Percentiles rank a stretch among this genome's conserved stretches.
Evolutionary conservation across 768 basidiomycete species (phyloP).

Genomic region (Candolleomyces efflorescens): DNA sequence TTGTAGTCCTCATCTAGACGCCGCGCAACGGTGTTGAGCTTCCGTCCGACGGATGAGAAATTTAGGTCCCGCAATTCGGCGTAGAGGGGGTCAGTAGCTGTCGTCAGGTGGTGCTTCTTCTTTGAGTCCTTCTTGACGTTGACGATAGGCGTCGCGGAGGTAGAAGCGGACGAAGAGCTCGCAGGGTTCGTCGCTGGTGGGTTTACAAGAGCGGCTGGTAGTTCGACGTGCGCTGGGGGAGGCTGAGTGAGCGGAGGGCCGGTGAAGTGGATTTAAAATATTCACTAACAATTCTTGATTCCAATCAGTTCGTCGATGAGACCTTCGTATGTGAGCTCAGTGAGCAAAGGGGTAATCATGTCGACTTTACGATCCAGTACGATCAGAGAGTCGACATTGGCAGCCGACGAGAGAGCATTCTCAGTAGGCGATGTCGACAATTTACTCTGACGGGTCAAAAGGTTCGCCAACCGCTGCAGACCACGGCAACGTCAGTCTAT

Average conservation of each 20-base stretch:
- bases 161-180: slow-evolving; percentile 22
- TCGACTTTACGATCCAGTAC: slow-evolving; percentile 89
- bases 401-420: slow-evolving; percentile 38
- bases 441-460: slow-evolving; percentile 54
- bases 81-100: slow-evolving; percentile 74
- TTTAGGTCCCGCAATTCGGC: slow-evolving; percentile 85
- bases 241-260: not conserved
- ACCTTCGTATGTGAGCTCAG: slow-evolving; percentile 95
- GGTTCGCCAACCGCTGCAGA: slow-evolving; percentile 65
- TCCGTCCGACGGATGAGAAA: slow-evolving; percentile 83
- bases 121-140: slow-evolving; percentile 72
- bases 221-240: slow-evolving; percentile 65
- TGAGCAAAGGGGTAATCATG: slow-evolving; percentile 93
- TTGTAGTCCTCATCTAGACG: slow-evolving; percentile 92
- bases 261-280: not conserved
- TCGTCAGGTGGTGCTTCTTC: slow-evolving; percentile 85
- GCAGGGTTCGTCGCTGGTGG: slow-evolving; percentile 50
- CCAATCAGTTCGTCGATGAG: slow-evolving; percentile 91
- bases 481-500: not conserved
- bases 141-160: slow-evolving; percentile 38
- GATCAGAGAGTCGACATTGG: slow-evolving; percentile 80
- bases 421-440: slow-evolving; percentile 32
- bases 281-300: slow-evolving; percentile 78
- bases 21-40: slow-evolving; percentile 75
- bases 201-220: slow-evolving; percentile 67